A percentile compares a stretch with the other conserved stretches of the same genome.
Evolutionary conservation across 495 filamentous ascomycete genomes (phyloP).

Genomic region (Lasiosphaeris hirsuta): DNA sequence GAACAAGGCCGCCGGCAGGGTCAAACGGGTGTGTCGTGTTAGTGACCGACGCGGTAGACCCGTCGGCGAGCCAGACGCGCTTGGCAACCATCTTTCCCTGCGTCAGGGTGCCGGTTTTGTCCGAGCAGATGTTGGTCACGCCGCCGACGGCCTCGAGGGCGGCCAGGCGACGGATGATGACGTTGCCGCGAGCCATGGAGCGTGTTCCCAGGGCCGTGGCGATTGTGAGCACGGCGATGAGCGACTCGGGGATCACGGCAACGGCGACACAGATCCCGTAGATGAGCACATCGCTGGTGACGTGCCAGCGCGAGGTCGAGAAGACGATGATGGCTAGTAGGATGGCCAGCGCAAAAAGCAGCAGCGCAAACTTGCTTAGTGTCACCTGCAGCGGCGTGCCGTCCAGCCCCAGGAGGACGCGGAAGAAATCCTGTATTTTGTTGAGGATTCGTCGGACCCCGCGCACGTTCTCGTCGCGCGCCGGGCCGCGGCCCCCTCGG

Average conservation of each 20-base stretch:
- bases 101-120: conserved; percentile 83
- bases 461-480: conserved; percentile 50
- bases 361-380: conserved; percentile 68
- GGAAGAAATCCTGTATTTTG: conserved; percentile 17
- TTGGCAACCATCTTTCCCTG: conserved; percentile 72
- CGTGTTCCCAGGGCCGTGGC: conserved; percentile 75
- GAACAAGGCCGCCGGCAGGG: conserved; percentile 27
- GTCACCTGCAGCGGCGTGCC: conserved; percentile 79
- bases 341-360: conserved; percentile 71
- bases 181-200: conserved; percentile 70
- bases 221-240: conserved; percentile 68
- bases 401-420: conserved; percentile 56
- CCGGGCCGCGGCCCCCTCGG: conserved; percentile 49
- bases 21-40: conserved; percentile 52
- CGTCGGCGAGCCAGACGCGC: conserved; percentile 71
- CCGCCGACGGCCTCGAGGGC: conserved; percentile 80
- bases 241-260: conserved; percentile 67
- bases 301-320: conserved; percentile 66
- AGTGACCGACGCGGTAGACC: conserved; percentile 52
- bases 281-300: conserved; percentile 69
- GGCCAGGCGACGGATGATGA: conserved; percentile 69
- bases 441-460: conserved; percentile 1
- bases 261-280: conserved; percentile 74
- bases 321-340: conserved; percentile 76
- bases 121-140: conserved; percentile 84